Conservation (phyloP, 2,329 filamentous ascomycete genomes). For the Penicillium palitans region DNA sequence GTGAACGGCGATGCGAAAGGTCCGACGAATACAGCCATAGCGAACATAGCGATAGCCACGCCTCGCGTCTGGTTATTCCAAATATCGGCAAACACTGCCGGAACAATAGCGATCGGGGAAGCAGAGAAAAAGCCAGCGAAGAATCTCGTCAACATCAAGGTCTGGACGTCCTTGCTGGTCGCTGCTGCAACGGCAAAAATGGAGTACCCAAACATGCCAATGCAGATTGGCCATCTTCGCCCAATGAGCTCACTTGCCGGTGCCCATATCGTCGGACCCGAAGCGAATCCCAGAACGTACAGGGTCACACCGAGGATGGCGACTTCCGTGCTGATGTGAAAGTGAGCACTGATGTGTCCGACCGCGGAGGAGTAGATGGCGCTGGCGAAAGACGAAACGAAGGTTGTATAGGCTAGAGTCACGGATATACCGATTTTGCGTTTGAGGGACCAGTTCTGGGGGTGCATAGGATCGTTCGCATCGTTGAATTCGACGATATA, state of each 20-base stretch:
- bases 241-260: slow-evolving; percentile 63
- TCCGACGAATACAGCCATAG: slow-evolving; percentile 52
- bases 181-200: slow-evolving; percentile 51
- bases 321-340: slow-evolving; percentile 48
- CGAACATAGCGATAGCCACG: slow-evolving; percentile 51
- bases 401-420: slow-evolving; percentile 48
- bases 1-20: slow-evolving; percentile 53
- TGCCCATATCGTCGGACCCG: slow-evolving; percentile 64
- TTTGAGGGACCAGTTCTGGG: slow-evolving; percentile 52
- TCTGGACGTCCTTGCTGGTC: slow-evolving; percentile 43
- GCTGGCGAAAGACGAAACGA: slow-evolving; percentile 52
- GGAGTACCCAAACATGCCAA: slow-evolving; percentile 45
- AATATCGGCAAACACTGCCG: slow-evolving; percentile 51
- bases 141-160: slow-evolving; percentile 48
- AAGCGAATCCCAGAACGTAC: slow-evolving; percentile 55
- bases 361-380: slow-evolving; percentile 72
- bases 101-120: slow-evolving; percentile 47
- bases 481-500: slow-evolving; percentile 59
- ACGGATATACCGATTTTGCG: slow-evolving; percentile 41
- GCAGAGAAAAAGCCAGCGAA: slow-evolving; percentile 51
- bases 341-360: slow-evolving; percentile 51
- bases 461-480: slow-evolving; percentile 51
- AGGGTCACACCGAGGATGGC: slow-evolving; percentile 50
- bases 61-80: slow-evolving; percentile 50
- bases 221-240: slow-evolving; percentile 53